Evolutionary conservation across 345 rosid genomes (phyloP).

Genomic region (Passiflora organensis): DNA sequence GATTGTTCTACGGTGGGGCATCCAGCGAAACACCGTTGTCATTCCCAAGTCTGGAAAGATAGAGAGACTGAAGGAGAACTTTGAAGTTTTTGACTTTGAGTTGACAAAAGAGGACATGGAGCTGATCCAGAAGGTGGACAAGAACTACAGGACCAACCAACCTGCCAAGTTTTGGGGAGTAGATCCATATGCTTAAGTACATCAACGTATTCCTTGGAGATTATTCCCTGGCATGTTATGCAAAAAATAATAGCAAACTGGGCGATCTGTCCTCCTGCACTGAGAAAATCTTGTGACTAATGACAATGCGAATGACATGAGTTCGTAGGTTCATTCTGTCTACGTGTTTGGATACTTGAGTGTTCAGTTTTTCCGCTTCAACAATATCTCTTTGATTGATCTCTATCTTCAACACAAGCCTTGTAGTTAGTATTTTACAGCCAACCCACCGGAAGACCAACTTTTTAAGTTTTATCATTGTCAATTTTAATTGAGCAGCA

Average conservation of each 20-base stretch:
- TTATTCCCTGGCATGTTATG: background rate
- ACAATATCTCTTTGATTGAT: no score
- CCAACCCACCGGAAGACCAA: no score
- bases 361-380: no score
- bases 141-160: conserved; percentile 58
- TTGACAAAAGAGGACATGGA: conserved; percentile 72
- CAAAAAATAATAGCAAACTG: background rate
- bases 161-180: conserved; percentile 85
- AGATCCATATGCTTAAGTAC: conserved; percentile 57
- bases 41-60: conserved; percentile 72
- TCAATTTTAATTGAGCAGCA: no score
- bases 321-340: no score
- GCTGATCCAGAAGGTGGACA: conserved; percentile 47
- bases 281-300: no score
- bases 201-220: background rate
- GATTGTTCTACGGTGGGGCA: conserved; percentile 72
- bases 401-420: no score
- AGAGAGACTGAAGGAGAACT: conserved; percentile 63
- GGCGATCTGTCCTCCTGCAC: no score
- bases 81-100: conserved; percentile 55
- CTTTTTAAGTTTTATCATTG: no score
- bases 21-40: conserved; percentile 65
- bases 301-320: no score
- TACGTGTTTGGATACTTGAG: no score
- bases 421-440: no score